phyloP scores from a whole-genome alignment of 331 rosid species.

The Prunus yedoensis region DNA sequence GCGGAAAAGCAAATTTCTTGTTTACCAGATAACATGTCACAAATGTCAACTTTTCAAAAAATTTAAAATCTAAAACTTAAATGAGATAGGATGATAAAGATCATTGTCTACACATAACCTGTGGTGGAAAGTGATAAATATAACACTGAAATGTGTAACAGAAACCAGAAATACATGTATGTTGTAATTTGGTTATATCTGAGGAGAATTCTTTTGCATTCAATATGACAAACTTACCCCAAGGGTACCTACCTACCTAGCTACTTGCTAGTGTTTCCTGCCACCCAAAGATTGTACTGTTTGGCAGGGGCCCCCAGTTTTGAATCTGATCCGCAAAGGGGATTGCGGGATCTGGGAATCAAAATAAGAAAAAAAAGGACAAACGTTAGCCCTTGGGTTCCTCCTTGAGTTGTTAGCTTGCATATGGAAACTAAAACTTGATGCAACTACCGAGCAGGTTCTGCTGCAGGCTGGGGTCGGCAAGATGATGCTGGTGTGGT shows the following conservation, averaged over 20 bases:
- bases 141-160: not conserved
- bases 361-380: no score
- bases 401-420: conserved; percentile 9
- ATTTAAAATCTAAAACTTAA: not conserved
- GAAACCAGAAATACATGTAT: not conserved
- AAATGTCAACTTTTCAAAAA: not conserved
- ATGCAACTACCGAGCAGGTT: conserved; percentile 51
- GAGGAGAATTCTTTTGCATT: not conserved
- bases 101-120: not conserved
- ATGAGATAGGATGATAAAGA: not conserved
- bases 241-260: no score
- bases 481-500: conserved; percentile 96
- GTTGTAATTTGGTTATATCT: not conserved
- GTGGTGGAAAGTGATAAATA: not conserved
- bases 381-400: not conserved
- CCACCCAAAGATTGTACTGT: no score
- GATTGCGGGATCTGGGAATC: no score
- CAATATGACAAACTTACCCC: not conserved
- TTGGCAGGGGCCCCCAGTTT: no score
- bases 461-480: conserved; percentile 98
- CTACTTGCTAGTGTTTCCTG: no score
- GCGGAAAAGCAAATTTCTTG: not conserved
- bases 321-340: no score
- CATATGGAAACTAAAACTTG: conserved; percentile 11
- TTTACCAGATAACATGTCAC: not conserved